Evolutionary conservation across 1,284 basidiomycete genomes (phyloP).

Genomic region (Boletus smithii): DNA sequence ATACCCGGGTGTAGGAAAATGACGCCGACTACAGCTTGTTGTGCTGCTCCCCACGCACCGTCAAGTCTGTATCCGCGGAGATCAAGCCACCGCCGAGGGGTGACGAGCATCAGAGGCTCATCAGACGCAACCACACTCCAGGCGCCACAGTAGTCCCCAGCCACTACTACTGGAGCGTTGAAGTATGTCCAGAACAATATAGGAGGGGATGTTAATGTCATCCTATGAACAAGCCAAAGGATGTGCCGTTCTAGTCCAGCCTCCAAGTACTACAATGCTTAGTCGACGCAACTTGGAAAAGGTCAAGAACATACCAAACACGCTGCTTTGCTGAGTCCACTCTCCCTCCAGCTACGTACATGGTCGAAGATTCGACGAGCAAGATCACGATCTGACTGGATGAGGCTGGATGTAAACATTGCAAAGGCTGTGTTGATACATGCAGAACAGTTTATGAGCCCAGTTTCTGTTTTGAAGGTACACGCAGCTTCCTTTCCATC

Average conservation of each 20-base stretch:
- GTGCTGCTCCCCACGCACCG: constrained; percentile 66
- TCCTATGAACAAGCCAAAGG: constrained; percentile 37
- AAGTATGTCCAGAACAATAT: constrained; percentile 71
- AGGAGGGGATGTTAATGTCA: constrained; percentile 49
- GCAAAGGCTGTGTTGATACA: constrained; percentile 51
- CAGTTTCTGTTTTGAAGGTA: constrained; percentile 37
- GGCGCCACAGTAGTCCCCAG: constrained; percentile 43
- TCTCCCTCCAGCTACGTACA: constrained; percentile 41
- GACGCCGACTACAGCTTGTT: constrained; percentile 63
- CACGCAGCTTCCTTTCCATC: constrained; percentile 52
- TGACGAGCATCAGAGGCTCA: constrained; percentile 42
- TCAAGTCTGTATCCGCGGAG: constrained; percentile 58
- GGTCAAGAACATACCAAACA: constrained; percentile 45
- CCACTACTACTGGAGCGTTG: constrained; percentile 45
- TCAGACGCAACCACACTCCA: constrained; percentile 63
- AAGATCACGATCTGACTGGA: constrained; percentile 35
- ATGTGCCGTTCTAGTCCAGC: constrained; percentile 18
- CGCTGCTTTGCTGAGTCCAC: constrained; percentile 47
- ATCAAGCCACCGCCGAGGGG: constrained; percentile 77
- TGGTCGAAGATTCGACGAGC: constrained; percentile 41
- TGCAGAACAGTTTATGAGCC: constrained; percentile 53
- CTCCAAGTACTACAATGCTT: constrained; percentile 16
- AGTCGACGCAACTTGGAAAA: constrained; percentile 3
- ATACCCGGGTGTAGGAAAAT: constrained; percentile 72
- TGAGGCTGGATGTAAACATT: constrained; percentile 36